A percentile compares a stretch with the other conserved stretches of the same genome.
Conservation (phyloP, 257 asterid species). For the Nyctanthes arbortristis region DNA sequence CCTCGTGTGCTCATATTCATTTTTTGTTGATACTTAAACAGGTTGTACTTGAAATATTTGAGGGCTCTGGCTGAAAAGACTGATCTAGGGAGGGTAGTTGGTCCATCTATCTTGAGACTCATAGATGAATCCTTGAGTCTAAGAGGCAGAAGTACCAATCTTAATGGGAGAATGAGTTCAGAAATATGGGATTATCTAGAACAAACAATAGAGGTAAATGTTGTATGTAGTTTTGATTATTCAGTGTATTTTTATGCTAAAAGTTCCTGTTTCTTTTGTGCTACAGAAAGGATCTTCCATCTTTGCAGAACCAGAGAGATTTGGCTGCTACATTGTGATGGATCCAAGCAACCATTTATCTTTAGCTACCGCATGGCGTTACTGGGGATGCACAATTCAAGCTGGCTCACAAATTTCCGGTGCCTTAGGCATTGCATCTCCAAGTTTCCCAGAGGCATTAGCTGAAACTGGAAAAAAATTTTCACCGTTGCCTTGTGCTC, state of each 20-base stretch:
- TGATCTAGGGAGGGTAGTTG: conserved; percentile 82
- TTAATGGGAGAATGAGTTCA: conserved; percentile 69
- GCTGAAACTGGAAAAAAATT: conserved; percentile 37
- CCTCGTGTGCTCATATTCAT: conserved; percentile 13
- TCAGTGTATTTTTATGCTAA: conserved; percentile 5
- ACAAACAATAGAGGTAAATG: conserved; percentile 57
- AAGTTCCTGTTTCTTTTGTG: conserved; percentile 10
- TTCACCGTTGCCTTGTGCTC: conserved; percentile 69
- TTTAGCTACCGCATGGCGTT: conserved; percentile 58
- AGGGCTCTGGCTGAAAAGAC: conserved; percentile 85
- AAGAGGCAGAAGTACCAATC: conserved; percentile 45
- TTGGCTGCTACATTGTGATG: conserved; percentile 81
- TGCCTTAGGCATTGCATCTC: conserved; percentile 49
- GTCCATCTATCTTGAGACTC: conserved; percentile 88
- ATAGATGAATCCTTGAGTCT: conserved; percentile 68
- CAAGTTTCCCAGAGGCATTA: conserved; percentile 28
- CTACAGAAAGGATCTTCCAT: conserved; percentile 76
- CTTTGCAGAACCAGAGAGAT: conserved; percentile 53
- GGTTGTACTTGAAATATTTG: conserved; percentile 80
- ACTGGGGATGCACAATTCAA: conserved; percentile 95
- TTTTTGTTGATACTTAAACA: conserved; percentile 28
- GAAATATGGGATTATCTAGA: conserved; percentile 82
- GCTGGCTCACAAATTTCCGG: conserved; percentile 85
- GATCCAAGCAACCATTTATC: conserved; percentile 60
- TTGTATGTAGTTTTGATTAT: conserved; percentile 13